Base-by-base conservation (phyloP, 2,329 filamentous ascomycete species). In the Colletotrichum limetticola region DNA sequence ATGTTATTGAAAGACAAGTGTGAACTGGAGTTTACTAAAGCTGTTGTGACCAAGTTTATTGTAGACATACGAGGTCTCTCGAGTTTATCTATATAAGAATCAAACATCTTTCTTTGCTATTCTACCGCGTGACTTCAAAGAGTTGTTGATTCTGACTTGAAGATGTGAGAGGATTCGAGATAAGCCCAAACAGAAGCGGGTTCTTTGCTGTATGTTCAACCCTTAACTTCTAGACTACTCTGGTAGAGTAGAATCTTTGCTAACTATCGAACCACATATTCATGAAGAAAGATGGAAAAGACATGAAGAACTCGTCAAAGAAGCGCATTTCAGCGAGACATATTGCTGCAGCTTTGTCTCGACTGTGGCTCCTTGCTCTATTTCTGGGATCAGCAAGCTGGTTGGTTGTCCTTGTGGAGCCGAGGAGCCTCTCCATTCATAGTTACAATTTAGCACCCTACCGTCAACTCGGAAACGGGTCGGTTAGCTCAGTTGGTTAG, bases 401-500 rank as follows among this genome's bases (percentile, higher is more conserved):
- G 37, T 19, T 9, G 19, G 1, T 49, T 49, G 42, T 2, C 11
- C 19, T 9, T 46, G 42, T 49, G 42, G 42, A 22, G 42, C 42
- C 19, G 0, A 3, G 7, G 9, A 3, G 22, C 5, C 2, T n/a
- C 9, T 19, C 26, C 9, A 16, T 30, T 30, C 28, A 53, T 68
- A 0, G 14, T 4, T 5, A 1, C 12, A 3, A 19, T 30, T 42
- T 1, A 16, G 9, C 8, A 1, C 0, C 0, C 0, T 0, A 0
- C 1, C 0, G 0, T 1, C 42, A 59, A 19, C 12, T 26, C n/a
- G 1, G 14, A 60, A 64, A 56, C 32, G 53, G 70, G 70, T 72
- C 70, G 70, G 70, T 72, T 72, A 72, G 66, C 70, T 72, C 69
- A 72, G 69, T 72, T 72, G 69, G 69, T 72, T 69, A 69, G 69